phyloP scores from a whole-genome alignment of 208 protist genomes.

The Trypanosoma scelopori region DNA sequence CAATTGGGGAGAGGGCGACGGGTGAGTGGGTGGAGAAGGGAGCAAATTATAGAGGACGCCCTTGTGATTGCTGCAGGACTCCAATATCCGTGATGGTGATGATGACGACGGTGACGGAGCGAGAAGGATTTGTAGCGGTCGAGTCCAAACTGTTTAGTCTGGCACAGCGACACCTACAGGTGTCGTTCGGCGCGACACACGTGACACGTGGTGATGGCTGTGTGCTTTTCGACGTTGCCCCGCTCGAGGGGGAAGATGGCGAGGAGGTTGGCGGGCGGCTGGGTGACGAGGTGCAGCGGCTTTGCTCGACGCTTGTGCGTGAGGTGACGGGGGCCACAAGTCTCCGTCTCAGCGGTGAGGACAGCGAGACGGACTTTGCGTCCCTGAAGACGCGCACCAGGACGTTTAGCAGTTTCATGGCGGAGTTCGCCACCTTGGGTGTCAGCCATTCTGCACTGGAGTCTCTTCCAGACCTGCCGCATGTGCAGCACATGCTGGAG shows the following conservation, averaged over 20 bases:
- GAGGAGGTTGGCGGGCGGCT: slow-evolving; percentile 36
- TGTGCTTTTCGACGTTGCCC: slow-evolving; percentile 66
- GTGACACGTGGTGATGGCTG: slow-evolving; percentile 77
- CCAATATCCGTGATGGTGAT: neutral
- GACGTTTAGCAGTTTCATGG: slow-evolving; percentile 62
- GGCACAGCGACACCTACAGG: slow-evolving; percentile 85
- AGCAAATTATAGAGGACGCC: neutral
- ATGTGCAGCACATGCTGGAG: slow-evolving; percentile 72
- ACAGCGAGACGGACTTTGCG: slow-evolving; percentile 70
- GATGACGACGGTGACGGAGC: no score
- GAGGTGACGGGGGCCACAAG: slow-evolving; percentile 66
- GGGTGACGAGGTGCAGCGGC: slow-evolving; percentile 66
- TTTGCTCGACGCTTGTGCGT: slow-evolving; percentile 71
- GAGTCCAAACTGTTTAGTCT: slow-evolving; percentile 81
- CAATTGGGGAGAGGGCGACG: neutral
- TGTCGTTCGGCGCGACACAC: slow-evolving; percentile 61
- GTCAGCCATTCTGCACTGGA: slow-evolving; percentile 29
- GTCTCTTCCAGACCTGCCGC: slow-evolving; percentile 35
- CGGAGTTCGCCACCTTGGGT: slow-evolving; percentile 23
- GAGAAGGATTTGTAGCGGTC: slow-evolving; percentile 53
- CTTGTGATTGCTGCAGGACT: neutral
- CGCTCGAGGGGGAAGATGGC: slow-evolving; percentile 28
- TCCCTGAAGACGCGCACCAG: slow-evolving; percentile 39
- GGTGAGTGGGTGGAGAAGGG: neutral
- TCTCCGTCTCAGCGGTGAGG: slow-evolving; percentile 66